A percentile compares a stretch with the other conserved stretches of the same genome.
These are phyloP conservation scores for Claviceps sp. DNA, from an alignment of 2,329 filamentous ascomycete species.

Conservation along the genomic window DNA sequence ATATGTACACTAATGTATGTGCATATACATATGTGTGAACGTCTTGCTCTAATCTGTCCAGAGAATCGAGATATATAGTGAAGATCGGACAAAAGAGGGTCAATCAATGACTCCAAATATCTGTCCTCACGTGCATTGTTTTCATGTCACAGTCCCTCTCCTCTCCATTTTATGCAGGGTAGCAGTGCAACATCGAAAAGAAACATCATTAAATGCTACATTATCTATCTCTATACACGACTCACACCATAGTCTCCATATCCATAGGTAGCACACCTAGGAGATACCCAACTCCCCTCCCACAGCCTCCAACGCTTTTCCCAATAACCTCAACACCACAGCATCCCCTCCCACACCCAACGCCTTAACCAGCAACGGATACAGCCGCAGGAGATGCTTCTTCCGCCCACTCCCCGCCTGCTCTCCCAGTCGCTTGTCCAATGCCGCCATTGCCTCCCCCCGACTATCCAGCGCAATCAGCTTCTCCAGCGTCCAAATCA, in stretches of 20 bases:
- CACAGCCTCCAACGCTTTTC: conserved; percentile 48
- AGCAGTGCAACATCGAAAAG: no score
- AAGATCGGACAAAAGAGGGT: no score
- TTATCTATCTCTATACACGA: no score
- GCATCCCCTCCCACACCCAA: conserved; percentile 44
- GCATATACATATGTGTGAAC: no score
- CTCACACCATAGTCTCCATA: not conserved
- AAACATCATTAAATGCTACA: no score
- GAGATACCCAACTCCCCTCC: conserved; percentile 33
- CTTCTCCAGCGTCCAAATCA: conserved; percentile 55
- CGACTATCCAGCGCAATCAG: conserved; percentile 58
- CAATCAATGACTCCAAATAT: no score
- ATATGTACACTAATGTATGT: no score
- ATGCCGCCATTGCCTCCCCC: conserved; percentile 51
- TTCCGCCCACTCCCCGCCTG: conserved; percentile 41
- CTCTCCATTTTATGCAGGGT: no score
- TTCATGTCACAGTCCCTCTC: no score
- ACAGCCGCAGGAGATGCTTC: conserved; percentile 70
- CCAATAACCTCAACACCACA: conserved; percentile 42
- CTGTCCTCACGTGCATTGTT: no score
- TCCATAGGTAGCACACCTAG: not conserved
- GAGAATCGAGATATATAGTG: no score
- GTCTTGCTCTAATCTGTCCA: no score
- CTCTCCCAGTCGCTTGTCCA: conserved; percentile 14
- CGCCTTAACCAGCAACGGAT: conserved; percentile 60